Percentiles rank a stretch among this genome's conserved stretches.
phyloP scores from a whole-genome alignment of 73 alveolate species.

The Paramecium bursaria region DNA sequence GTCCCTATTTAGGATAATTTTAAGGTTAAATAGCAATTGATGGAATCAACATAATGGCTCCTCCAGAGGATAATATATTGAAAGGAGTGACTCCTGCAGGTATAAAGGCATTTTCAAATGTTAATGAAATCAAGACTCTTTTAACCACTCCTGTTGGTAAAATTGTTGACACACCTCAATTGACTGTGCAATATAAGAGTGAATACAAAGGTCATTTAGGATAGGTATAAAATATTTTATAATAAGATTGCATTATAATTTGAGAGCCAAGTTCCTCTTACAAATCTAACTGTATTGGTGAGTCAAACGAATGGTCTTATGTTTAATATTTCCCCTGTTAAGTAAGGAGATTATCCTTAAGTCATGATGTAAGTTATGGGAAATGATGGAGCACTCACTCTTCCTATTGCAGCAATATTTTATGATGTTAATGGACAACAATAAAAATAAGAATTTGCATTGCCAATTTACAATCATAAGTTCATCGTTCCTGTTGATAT shows the following conservation, averaged over 20 bases:
- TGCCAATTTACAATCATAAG: conserved; percentile 62
- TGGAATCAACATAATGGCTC: conserved; percentile 45
- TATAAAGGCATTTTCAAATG: conserved; percentile 7
- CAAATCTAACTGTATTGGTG: conserved; percentile 23
- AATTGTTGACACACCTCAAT: conserved; percentile 32
- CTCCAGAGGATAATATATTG: conserved; percentile 51
- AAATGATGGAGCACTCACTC: conserved; percentile 35
- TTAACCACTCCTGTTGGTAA: conserved; percentile 45
- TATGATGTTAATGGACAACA: conserved; percentile 64
- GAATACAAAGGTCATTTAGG: conserved; percentile 63
- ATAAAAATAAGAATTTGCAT: conserved; percentile 48
- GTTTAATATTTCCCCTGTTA: conserved; percentile 63
- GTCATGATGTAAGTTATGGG: conserved; percentile 69
- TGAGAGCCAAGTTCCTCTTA: not conserved
- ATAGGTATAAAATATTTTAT: conserved; percentile 11
- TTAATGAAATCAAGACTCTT: conserved; percentile 34
- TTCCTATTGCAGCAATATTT: conserved; percentile 48
- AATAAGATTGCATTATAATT: conserved; percentile 8
- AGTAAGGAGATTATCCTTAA: conserved; percentile 65
- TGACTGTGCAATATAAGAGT: conserved; percentile 54
- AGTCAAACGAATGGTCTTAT: conserved; percentile 51
- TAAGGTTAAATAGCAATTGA: conserved; percentile 55
- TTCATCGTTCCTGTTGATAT: conserved; percentile 57
- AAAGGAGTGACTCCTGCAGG: conserved; percentile 53
- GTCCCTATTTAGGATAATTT: conserved; percentile 48